Base-by-base conservation (phyloP, 2,329 filamentous ascomycete species). In the Metarhizium brunneum region DNA sequence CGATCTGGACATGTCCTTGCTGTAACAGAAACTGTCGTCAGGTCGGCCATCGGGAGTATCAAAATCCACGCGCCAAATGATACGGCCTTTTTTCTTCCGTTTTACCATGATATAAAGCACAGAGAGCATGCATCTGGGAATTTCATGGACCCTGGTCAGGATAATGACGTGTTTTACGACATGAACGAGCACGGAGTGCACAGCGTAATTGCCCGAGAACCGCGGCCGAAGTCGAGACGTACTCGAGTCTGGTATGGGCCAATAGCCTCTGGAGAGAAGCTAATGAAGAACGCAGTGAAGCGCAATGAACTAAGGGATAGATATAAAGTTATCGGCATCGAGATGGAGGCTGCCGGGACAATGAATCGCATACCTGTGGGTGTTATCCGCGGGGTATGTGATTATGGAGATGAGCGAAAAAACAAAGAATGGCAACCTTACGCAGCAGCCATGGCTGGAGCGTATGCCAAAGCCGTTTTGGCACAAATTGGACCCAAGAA, bases 31-130 rank as follows among this genome's bases (percentile, higher is more conserved):
- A 60, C 61, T 0, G 55, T 73, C 3, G 58, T 73, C 6, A 58
- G 66, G 43, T 68, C 69, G 30, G 71, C 67, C 2, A 70, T 72
- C 18, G 61, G 66, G 1, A 68, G 51, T 1, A 70, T 71, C 48
- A 67, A 65, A 49, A 45, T 66, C 3, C 8, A 45, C 6, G 60
- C 59, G 2, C 63, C 64, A 1, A 54, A 66, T n/a, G 64, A 67
- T 2, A 29, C 57, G 2, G 43, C 54, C 1, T 1, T 54, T 0
- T 62, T 71, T 36, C 45, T 66, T 0, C 54, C 47, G 0, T 59
- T 65, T 18, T 69, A 68, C 18, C 56, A 64, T 0, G 10, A 10
- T 0, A 64, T 70, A 1, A 60, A 62, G 30, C 47, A 66, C n/a
- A 56, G 60, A 47, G 36, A 61, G 25, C 64, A 69, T 29, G 14